Evolutionary conservation across 2,329 filamentous ascomycete species (phyloP).

Genomic region (Fusarium odoratissimum): DNA sequence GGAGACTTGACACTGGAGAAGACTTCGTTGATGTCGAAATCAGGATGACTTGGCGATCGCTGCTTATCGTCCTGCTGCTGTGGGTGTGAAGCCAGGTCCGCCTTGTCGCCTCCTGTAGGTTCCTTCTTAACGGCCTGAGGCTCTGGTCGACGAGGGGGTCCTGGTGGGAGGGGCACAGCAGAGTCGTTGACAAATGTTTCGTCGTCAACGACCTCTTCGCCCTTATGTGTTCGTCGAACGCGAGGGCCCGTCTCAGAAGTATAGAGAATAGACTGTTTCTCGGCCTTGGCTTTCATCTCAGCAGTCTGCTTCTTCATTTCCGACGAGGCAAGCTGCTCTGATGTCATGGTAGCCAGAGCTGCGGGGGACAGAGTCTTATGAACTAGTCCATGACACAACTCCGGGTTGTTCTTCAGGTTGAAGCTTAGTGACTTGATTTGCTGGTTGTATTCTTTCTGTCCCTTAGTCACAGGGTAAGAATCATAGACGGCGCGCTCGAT

Average conservation of each 20-base stretch:
- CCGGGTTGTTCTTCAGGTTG: constrained; percentile 90
- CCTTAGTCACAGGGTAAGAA: constrained; percentile 60
- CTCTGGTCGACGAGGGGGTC: constrained; percentile 36
- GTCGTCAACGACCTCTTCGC: constrained; percentile 88
- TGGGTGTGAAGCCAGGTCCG: constrained; percentile 43
- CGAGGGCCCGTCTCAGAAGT: constrained; percentile 77
- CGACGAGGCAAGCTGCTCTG: constrained; percentile 91
- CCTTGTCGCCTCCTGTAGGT: constrained; percentile 41
- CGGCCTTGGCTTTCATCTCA: constrained; percentile 79
- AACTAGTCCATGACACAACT: constrained; percentile 81
- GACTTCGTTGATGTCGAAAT: constrained; percentile 88
- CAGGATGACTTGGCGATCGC: constrained; percentile 64
- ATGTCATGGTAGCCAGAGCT: constrained; percentile 87
- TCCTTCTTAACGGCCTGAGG: constrained; percentile 52
- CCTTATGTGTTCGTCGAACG: constrained; percentile 92
- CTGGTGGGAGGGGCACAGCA: constrained; percentile 46
- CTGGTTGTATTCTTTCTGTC: constrained; percentile 63
- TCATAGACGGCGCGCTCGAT: constrained; percentile 79
- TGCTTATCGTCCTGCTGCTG: constrained; percentile 58
- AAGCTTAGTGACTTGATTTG: constrained; percentile 82
- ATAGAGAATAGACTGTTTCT: constrained; percentile 87
- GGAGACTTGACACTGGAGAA: constrained; percentile 87
- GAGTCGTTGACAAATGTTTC: constrained; percentile 64
- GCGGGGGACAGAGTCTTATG: constrained; percentile 76
- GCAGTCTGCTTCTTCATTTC: constrained; percentile 84